Evolutionary conservation across 768 basidiomycete genomes (phyloP), one percentile per base, ranked within the genome.

Genomic region (Mycena olivaceomarginata): DNA sequence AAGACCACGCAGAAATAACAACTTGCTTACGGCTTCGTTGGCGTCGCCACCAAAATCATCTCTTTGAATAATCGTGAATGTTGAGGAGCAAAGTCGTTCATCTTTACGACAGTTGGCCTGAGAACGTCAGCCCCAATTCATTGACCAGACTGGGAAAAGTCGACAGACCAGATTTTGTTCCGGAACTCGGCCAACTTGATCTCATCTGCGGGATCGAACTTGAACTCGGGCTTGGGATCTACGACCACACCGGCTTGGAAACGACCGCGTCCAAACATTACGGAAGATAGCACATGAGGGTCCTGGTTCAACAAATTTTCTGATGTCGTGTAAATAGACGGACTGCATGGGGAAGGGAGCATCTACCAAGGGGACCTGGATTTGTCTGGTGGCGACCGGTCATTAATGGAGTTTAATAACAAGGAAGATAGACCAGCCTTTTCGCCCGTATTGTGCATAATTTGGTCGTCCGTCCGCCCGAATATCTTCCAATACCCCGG

Each of bases 61-160:
- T 88, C 88, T 77, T 87, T 89, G 82, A 89, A 89, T 6, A 90
- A 77, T n/a, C 88, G 80, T 4, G 88, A 89, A 77, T 89, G 88
- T 45, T 86, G 82, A 16, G 88, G 88, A 0, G 87, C 87, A 68
- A 82, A 85, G 8, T 66, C 72, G 71, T 89, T 90, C 67, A 86
- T 82, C 72, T 85, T 81, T 59, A 87, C 84, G 5, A 90, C 82
- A 9, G 84, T 88, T 0, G 87, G 83, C 88, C 88, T 89, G 43
- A 20, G 37, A 22, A 57, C 11, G 7, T 57, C 56, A 57, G 13
- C 56, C 11, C 9, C 43, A 56, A 53, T 9, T 37, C 25, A 64
- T n/a, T 37, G 31, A 16, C 16, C 12, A n/a, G 45, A n/a, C n/a
- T n/a, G n/a, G n/a, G n/a, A 67, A 39, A 37, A n/a, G 11, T 10